Base-by-base conservation (phyloP, 768 basidiomycete genomes). In the Lyophyllum shimeji region DNA sequence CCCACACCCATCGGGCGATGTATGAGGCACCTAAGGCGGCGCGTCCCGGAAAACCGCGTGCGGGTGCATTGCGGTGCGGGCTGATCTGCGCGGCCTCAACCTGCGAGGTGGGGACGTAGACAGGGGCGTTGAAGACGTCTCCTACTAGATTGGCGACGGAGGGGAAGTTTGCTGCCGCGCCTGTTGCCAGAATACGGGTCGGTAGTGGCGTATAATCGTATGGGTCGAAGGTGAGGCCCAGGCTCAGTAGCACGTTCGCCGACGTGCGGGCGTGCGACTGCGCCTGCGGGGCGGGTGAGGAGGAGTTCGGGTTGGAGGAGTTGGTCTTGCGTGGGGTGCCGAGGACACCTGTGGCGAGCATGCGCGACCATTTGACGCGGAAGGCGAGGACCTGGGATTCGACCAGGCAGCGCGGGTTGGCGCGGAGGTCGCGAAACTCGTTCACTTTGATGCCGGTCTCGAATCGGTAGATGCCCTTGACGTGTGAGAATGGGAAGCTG, bases 401-500 rank as follows among this genome's bases (percentile, higher is more conserved):
- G 42, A 94, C 74, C 21, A 94, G 81, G 71, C 90, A 93, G 17
- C 92, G 83, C 0, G 92, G 92, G 72, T 94, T 94, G 12, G 92
- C 92, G 27, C 92, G 86, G 20, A 93, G 82, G 68, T 94, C 92
- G 23, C 90, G 83, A 74, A 93, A 94, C 68, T 94, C 92, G 60
- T 84, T 86, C 49, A 93, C 92, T 67, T 92, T 90, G 69, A 93
- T 81, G 18, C 92, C 92, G 0, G 87, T 92, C 69, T 94, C 92
- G 70, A 94, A 93, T 18, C 92, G 86, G 72, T 82, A 91, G 57
- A 92, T 90, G 9, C 92, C 92, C 65, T 93, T 91, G 55, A 90
- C 87, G 43, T 89, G 87, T 0, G 89, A 83, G 50, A 85, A 79
- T 1, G 91, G 90, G 66, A 80, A 86, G 48, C 80, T 81, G 61